phyloP scores from a whole-genome alignment of 2,329 filamentous ascomycete species.

The Diplodia mutila region DNA sequence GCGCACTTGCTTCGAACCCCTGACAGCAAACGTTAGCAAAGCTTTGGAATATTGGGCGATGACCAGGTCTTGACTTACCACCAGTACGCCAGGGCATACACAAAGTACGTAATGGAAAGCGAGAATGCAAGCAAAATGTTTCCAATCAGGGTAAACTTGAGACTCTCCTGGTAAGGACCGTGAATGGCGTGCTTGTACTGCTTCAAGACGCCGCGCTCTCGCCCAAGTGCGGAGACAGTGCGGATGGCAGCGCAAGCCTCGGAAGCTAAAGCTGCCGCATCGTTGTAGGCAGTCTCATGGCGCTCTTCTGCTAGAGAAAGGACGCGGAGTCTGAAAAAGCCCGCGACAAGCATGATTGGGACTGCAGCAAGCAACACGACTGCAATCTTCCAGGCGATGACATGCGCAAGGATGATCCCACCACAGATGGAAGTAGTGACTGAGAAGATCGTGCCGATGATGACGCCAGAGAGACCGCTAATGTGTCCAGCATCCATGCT shows the following conservation, averaged over 20 bases:
- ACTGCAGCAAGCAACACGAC: slow-evolving; percentile 55
- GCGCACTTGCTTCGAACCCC: slow-evolving; percentile 48
- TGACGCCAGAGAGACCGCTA: slow-evolving; percentile 53
- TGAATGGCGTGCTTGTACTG: slow-evolving; percentile 44
- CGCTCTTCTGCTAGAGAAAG: slow-evolving; percentile 63
- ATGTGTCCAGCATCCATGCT: slow-evolving; percentile 55
- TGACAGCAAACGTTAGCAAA: slow-evolving; percentile 9
- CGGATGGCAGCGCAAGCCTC: slow-evolving; percentile 70
- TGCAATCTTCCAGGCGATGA: slow-evolving; percentile 57
- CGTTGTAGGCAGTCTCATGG: slow-evolving; percentile 66
- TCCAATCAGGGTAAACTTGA: slow-evolving; percentile 45
- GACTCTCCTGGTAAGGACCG: slow-evolving; percentile 45
- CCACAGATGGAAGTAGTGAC: slow-evolving; percentile 52
- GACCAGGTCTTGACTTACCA: slow-evolving; percentile 40
- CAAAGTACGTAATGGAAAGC: slow-evolving; percentile 51
- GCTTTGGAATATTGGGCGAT: not conserved
- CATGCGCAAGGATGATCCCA: slow-evolving; percentile 52
- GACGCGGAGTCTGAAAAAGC: slow-evolving; percentile 52
- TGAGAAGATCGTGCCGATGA: slow-evolving; percentile 55
- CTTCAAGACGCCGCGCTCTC: slow-evolving; percentile 45
- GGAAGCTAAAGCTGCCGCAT: slow-evolving; percentile 66
- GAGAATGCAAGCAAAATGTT: slow-evolving; percentile 51
- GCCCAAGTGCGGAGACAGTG: slow-evolving; percentile 55
- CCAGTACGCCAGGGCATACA: slow-evolving; percentile 55
- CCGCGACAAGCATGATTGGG: slow-evolving; percentile 52